phyloP scores from a whole-genome alignment of 345 rosid species.

The Eucalyptus fibrosa region DNA sequence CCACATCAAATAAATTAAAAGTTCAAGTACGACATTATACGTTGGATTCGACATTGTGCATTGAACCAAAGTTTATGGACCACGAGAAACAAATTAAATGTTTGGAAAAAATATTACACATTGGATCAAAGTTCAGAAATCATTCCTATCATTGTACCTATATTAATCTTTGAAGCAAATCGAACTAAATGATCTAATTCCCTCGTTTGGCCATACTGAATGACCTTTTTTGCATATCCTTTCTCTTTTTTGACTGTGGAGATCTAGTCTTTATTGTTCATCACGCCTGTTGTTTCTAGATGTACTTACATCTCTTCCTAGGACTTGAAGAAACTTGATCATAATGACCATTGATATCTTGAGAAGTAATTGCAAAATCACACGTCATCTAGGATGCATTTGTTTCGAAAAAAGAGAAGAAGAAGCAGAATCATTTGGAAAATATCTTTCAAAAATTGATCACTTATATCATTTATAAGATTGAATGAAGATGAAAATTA shows the following conservation, averaged over 20 bases:
- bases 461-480: accelerated
- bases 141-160: accelerated
- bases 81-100: too few species aligned
- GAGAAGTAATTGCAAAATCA: too few species aligned
- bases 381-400: too few species aligned
- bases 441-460: accelerated
- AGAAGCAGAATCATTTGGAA: too few species aligned
- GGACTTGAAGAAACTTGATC: too few species aligned
- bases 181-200: accelerated
- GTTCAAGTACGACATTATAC: accelerated
- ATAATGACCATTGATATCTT: too few species aligned
- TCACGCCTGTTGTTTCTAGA: accelerated
- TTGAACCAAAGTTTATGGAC: accelerated
- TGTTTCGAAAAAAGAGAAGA: too few species aligned
- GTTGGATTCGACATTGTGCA: accelerated
- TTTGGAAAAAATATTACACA: accelerated
- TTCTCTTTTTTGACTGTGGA: too few species aligned
- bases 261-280: background rate
- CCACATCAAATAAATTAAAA: too few species aligned
- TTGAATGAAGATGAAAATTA: too few species aligned
- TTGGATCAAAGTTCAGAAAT: accelerated
- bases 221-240: background rate
- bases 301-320: too few species aligned
- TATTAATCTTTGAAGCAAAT: background rate
- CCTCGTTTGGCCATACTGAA: background rate